A percentile compares a stretch with the other conserved stretches of the same genome.
Evolutionary conservation across 345 rosid species (phyloP).

Genomic region (Chamaenerion angustifolium): DNA sequence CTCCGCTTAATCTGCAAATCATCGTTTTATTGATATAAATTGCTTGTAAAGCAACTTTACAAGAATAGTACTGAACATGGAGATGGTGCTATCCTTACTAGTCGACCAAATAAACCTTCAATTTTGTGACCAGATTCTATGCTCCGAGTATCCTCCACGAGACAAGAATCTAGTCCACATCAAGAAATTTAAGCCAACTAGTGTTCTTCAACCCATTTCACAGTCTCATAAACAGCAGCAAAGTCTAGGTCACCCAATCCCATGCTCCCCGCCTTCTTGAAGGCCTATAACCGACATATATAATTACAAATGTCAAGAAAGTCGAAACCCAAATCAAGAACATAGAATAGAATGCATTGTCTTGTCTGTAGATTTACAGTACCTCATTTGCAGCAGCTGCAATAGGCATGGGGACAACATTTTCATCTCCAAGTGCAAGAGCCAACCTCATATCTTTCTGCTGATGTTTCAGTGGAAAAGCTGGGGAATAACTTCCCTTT

Average conservation of each 20-base stretch:
- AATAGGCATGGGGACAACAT: slow-evolving; percentile 75
- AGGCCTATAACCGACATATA: slow-evolving; percentile 31
- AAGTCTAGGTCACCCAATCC: slow-evolving; percentile 80
- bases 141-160: too few species aligned
- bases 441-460: slow-evolving; percentile 95
- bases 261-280: slow-evolving; percentile 83
- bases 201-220: slow-evolving; percentile 27
- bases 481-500: slow-evolving; percentile 45
- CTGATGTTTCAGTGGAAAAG: slow-evolving; percentile 84
- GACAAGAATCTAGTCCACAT: too few species aligned
- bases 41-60: too few species aligned
- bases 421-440: slow-evolving; percentile 92
- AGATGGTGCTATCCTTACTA: too few species aligned
- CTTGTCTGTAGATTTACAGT: too few species aligned
- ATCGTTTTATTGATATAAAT: too few species aligned
- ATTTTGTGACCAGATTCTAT: too few species aligned
- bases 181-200: too few species aligned
- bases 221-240: slow-evolving; percentile 69
- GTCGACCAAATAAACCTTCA: too few species aligned
- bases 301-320: neutral
- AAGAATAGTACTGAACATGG: too few species aligned
- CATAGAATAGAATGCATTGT: neutral
- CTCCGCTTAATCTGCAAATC: too few species aligned
- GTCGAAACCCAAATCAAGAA: neutral
- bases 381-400: slow-evolving; percentile 97